Conservation (phyloP, 805 yeast species). For the Candida palmyrensis region DNA sequence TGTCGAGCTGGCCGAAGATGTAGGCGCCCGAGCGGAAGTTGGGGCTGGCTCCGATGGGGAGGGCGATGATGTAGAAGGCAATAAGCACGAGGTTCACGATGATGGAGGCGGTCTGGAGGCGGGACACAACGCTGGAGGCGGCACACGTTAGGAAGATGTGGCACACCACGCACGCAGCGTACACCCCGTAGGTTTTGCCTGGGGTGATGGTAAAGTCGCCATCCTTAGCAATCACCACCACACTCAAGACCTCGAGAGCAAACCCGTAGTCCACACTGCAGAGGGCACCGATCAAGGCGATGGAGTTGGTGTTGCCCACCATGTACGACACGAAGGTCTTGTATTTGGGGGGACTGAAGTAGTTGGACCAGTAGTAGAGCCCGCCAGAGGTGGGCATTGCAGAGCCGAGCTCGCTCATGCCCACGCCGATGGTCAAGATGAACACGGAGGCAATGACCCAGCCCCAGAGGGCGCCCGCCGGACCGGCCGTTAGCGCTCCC, state of each 20-base stretch:
- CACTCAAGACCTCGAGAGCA: constrained; percentile 21
- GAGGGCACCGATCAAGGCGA: constrained; percentile 26
- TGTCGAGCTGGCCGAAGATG: constrained; percentile 51
- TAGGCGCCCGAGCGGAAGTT: constrained; percentile 44
- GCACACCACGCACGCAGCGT: constrained; percentile 22
- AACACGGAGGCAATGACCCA: constrained; percentile 24
- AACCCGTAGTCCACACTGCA: constrained; percentile 28
- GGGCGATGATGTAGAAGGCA: constrained; percentile 20
- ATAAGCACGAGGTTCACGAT: constrained; percentile 18
- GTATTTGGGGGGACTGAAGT: constrained; percentile 20
- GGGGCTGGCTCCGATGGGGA: constrained; percentile 24
- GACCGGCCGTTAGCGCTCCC: constrained; percentile 22
- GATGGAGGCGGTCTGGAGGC: constrained; percentile 22
- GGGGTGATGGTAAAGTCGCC: constrained; percentile 23
- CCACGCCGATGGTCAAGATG: constrained; percentile 21
- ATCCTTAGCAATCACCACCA: constrained; percentile 23
- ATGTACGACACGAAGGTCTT: constrained; percentile 19
- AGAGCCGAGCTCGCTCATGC: constrained; percentile 23
- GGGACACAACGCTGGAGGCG: constrained; percentile 18
- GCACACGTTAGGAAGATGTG: constrained; percentile 20
- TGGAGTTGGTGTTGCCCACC: constrained; percentile 24
- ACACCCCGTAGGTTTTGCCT: constrained; percentile 25
- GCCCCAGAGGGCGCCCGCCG: constrained; percentile 27
- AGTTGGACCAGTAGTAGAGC: constrained; percentile 31
- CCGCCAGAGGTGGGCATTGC: constrained; percentile 29